A percentile compares a stretch with the other conserved stretches of the same genome.
Conservation (phyloP, 2,329 filamentous ascomycete species). For the Nemania bipapillata region DNA sequence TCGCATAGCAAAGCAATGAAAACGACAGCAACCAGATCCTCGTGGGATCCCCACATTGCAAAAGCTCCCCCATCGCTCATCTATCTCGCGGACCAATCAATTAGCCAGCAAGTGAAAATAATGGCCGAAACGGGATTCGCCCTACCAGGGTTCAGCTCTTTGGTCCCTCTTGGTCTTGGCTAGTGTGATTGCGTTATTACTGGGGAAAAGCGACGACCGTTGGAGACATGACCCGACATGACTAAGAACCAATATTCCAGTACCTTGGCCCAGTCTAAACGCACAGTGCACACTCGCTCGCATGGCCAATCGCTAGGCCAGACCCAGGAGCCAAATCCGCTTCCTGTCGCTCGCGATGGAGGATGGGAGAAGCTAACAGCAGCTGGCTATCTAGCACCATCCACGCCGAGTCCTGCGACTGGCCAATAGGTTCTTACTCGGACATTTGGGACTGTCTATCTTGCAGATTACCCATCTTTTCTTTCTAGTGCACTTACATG, state of each 20-base stretch:
- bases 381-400: conserved; percentile 42
- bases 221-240: conserved; percentile 26
- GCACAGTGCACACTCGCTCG: conserved; percentile 6
- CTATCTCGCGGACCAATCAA: conserved; percentile 42
- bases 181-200: conserved; percentile 45
- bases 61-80: conserved; percentile 28
- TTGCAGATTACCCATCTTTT: conserved; percentile 36
- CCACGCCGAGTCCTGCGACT: conserved; percentile 40
- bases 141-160: conserved; percentile 38
- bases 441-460: conserved; percentile 47
- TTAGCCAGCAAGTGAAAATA: conserved; percentile 35
- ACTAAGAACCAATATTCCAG: conserved; percentile 24
- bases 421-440: conserved; percentile 47
- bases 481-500: not conserved
- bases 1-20: conserved; percentile 23
- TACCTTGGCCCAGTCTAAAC: conserved; percentile 25
- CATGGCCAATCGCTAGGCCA: not conserved
- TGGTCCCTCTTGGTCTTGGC: conserved; percentile 26
- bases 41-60: conserved; percentile 30
- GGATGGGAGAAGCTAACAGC: conserved; percentile 44
- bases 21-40: conserved; percentile 13
- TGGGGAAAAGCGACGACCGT: conserved; percentile 29
- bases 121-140: conserved; percentile 45
- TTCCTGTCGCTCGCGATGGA: conserved; percentile 28
- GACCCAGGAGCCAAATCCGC: conserved; percentile 15